These are phyloP conservation scores for Lachnellula arida DNA, from an alignment of 2,329 filamentous ascomycete genomes.

Conservation along the genomic window DNA sequence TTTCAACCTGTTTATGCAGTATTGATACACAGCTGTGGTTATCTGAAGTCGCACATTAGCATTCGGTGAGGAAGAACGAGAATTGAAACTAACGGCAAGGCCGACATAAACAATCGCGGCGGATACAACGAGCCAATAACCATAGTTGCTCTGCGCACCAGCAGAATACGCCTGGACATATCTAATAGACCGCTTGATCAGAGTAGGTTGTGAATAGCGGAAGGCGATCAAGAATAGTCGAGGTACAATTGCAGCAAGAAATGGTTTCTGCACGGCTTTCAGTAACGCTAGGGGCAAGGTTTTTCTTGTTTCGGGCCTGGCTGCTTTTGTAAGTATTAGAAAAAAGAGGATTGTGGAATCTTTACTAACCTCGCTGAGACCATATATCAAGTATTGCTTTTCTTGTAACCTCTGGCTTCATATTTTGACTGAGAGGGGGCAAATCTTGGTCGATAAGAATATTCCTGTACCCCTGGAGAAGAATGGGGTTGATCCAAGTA, in stretches of 20 bases:
- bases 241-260: conserved; percentile 33
- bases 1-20: conserved; percentile 31
- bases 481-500: conserved; percentile 23
- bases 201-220: conserved; percentile 37
- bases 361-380: conserved; percentile 16
- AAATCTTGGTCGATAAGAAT: conserved; percentile 18
- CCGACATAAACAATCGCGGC: conserved; percentile 36
- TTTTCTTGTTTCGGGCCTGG: conserved; percentile 20
- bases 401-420: conserved; percentile 14
- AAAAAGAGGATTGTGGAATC: not conserved
- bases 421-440: conserved; percentile 14
- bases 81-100: conserved; percentile 31
- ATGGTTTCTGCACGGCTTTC: conserved; percentile 26
- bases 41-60: conserved; percentile 24
- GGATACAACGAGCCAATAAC: conserved; percentile 32
- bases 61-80: not conserved
- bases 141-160: conserved; percentile 7
- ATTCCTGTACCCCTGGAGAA: conserved; percentile 16
- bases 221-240: conserved; percentile 37
- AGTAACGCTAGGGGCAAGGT: conserved; percentile 33
- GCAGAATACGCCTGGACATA: conserved; percentile 22
- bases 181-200: conserved; percentile 37
- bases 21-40: conserved; percentile 31
- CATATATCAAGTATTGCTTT: conserved; percentile 12
- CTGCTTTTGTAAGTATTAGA: conserved; percentile 6